Base-by-base conservation (phyloP, 805 yeast genomes). In the Schwanniomyces yamadae region DNA sequence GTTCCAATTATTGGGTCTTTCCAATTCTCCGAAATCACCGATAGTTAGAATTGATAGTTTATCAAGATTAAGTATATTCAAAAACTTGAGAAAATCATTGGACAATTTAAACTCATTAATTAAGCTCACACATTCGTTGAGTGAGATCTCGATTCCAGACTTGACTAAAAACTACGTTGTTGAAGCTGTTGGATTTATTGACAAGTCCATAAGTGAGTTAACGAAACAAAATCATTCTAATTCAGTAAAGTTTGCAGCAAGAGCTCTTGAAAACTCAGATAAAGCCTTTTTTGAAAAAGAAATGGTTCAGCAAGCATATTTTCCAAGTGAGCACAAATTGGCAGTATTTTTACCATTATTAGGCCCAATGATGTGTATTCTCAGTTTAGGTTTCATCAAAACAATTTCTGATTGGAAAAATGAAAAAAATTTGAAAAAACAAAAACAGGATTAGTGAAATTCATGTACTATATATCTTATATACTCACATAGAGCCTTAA, bases 271-370 rank as follows among this genome's bases (percentile, higher is more conserved):
- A 10, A 61, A 71, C 30, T 84, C 96, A 0, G 74, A 80, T 45
- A 68, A 68, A 30, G 97, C 98, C 0, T 91, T 91, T 51, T 91
- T 91, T 57, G 95, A 91, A 48, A 85, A 86, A 49, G 90, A 84
- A 57, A 91, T 93, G 96, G 87, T 93, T 19, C 95, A 88, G 52
- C 97, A 91, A 55, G 87, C 84, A 37, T 89, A 85, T 58, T 88
- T 90, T 69, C 98, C 99, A 0, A 91, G 85, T 45, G 97, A 91
- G 57, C 99, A 91, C 55, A 90, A 87, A 57, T 71, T 93, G 52
- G 98, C 99, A 0, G 95, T 93, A 1, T 93, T 89, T 48, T 67
- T 88, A 53, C 99, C 99, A 0, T 64, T 91, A 29, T 57, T 90
- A 23, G 98, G 98, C 0, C 99, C 99, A 1, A 66, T 89, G 23